Evolutionary conservation across 768 basidiomycete species (phyloP).

Genomic region (Leucocoprinus leucothites): DNA sequence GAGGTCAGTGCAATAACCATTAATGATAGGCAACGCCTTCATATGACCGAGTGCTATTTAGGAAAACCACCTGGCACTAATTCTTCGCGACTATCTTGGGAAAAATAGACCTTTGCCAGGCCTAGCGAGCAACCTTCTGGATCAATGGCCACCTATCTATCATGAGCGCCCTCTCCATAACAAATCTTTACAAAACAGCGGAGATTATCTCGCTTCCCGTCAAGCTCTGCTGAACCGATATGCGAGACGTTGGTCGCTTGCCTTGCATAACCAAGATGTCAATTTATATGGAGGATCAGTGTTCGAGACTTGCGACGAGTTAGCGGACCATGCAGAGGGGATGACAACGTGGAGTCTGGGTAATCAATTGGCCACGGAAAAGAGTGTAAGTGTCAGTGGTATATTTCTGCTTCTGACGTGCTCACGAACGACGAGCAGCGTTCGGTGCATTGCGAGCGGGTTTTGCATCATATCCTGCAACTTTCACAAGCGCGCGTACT

Average conservation of each 20-base stretch:
- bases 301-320: conserved; percentile 51
- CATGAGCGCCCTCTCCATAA: conserved; percentile 31
- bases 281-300: conserved; percentile 48
- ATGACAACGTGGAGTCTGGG: background rate
- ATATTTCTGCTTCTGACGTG: background rate
- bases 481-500: conserved; percentile 46
- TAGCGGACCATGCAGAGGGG: conserved; percentile 26
- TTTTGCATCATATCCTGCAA: conserved; percentile 45
- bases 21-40: background rate
- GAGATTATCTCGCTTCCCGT: conserved; percentile 66
- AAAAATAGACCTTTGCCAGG: conserved; percentile 60
- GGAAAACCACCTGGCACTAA: conserved; percentile 65
- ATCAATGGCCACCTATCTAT: conserved; percentile 54
- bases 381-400: conserved; percentile 18
- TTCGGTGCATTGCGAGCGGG: conserved; percentile 31
- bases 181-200: conserved; percentile 53
- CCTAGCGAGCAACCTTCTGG: conserved; percentile 38
- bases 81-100: conserved; percentile 67
- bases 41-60: conserved; percentile 21
- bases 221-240: conserved; percentile 52
- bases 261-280: conserved; percentile 62
- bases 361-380: background rate
- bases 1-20: conserved; percentile 44
- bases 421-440: background rate
- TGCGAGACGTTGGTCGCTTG: conserved; percentile 64